A percentile compares a stretch with the other conserved stretches of the same genome.
phyloP scores from a whole-genome alignment of 1,284 basidiomycete species.

The Limonomyces culmigenus region DNA sequence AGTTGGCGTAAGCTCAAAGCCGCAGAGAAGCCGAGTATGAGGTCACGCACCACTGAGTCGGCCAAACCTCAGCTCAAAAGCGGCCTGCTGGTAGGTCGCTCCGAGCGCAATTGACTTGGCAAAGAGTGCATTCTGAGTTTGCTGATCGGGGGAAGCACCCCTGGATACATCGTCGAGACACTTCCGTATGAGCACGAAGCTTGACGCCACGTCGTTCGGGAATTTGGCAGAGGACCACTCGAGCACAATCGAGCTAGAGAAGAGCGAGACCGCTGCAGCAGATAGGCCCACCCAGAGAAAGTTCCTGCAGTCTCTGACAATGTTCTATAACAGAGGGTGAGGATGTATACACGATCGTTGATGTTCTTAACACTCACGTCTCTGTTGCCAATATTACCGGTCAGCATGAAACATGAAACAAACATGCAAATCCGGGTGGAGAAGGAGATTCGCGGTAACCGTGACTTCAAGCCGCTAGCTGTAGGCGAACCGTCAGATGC shows the following conservation, averaged over 20 bases:
- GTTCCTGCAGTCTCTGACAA: conserved; percentile 14
- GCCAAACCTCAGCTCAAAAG: conserved; percentile 29
- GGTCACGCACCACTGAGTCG: conserved; percentile 21
- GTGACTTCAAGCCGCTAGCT: conserved; percentile 29
- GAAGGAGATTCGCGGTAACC: conserved; percentile 25
- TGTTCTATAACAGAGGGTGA: conserved; percentile 10
- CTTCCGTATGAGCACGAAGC: conserved; percentile 18
- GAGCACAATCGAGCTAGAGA: conserved; percentile 22
- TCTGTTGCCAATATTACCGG: conserved; percentile 16
- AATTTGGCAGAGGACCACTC: conserved; percentile 27
- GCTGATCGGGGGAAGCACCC: conserved; percentile 4
- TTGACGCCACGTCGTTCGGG: conserved; percentile 20
- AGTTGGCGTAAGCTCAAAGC: too few relatives aligned
- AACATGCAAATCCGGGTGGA: conserved; percentile 30
- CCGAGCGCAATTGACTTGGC: conserved; percentile 23
- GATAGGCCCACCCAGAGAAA: conserved; percentile 26
- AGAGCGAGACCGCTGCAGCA: conserved; percentile 21
- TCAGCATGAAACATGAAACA: conserved; percentile 28
- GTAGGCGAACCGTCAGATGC: conserved; percentile 1
- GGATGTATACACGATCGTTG: too few relatives aligned
- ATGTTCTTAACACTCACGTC: too few relatives aligned
- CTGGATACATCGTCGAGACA: conserved; percentile 17
- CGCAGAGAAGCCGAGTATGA: neutral
- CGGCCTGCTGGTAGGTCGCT: conserved; percentile 25
- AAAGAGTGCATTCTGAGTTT: conserved; percentile 16